Evolutionary conservation across 2,329 filamentous ascomycete genomes (phyloP).

Genomic region (Penicillium sp.): DNA sequence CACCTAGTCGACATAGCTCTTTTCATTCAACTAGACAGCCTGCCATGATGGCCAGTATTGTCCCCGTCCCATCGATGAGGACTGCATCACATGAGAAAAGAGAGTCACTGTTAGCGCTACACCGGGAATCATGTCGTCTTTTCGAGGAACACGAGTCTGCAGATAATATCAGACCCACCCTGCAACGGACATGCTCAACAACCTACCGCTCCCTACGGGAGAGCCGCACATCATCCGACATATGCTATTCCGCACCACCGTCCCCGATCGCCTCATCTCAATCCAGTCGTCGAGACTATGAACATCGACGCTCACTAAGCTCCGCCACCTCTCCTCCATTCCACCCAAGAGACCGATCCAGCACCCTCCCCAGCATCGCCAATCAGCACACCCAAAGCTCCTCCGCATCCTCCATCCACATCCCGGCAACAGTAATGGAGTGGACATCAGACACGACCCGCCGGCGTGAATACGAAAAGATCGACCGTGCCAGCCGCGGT

Average conservation of each 20-base stretch:
- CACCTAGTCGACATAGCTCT: slow-evolving; percentile 28
- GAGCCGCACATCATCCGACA: slow-evolving; percentile 14
- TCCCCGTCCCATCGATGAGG: slow-evolving; percentile 20
- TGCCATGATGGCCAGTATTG: slow-evolving; percentile 22
- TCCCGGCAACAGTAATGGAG: slow-evolving; percentile 42
- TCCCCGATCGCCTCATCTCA: slow-evolving; percentile 16
- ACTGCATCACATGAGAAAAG: slow-evolving; percentile 25
- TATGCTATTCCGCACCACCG: slow-evolving; percentile 15
- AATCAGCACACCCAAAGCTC: slow-evolving; percentile 19
- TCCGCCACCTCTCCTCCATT: slow-evolving; percentile 7
- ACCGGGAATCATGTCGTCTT: slow-evolving; percentile 41
- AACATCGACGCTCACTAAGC: slow-evolving; percentile 13
- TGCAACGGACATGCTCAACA: slow-evolving; percentile 8
- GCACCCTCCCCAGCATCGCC: slow-evolving; percentile 13
- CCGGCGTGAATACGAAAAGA: slow-evolving; percentile 50
- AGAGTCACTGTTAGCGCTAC: slow-evolving; percentile 36
- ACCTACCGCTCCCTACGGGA: slow-evolving; percentile 9
- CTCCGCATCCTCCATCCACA: slow-evolving; percentile 20
- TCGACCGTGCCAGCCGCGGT: slow-evolving; percentile 45
- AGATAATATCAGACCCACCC: slow-evolving; percentile 3
- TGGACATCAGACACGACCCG: slow-evolving; percentile 46
- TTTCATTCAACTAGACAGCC: slow-evolving; percentile 29
- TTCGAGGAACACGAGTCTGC: slow-evolving; percentile 29
- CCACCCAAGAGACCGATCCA: slow-evolving; percentile 12
- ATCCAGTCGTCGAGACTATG: slow-evolving; percentile 13